Conservation (phyloP, 2,329 filamentous ascomycete species). For the Aspergillus carbonarius region DNA sequence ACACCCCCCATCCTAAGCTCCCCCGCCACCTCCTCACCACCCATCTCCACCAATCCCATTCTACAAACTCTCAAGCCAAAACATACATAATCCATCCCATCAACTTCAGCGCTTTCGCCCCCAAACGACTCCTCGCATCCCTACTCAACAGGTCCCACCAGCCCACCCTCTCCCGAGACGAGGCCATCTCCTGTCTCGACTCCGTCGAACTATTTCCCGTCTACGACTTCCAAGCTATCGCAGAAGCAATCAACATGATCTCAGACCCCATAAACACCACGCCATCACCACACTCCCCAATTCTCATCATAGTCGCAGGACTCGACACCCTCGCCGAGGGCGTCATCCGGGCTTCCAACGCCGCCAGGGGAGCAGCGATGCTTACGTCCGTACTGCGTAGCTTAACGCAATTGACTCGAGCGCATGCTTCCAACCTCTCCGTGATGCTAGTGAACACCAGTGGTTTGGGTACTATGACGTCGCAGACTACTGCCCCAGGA, state of each 20-base stretch:
- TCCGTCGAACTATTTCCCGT: constrained; percentile 36
- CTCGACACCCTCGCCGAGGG: constrained; percentile 39
- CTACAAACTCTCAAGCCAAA: constrained; percentile 15
- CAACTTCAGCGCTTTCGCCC: constrained; percentile 31
- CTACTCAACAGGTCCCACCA: constrained; percentile 19
- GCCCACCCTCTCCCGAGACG: constrained; percentile 21
- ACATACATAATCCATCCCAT: constrained; percentile 38
- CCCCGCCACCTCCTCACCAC: constrained; percentile 31
- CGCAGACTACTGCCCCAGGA: not conserved
- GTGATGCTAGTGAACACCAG: constrained; percentile 40
- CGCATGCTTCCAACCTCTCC: constrained; percentile 29
- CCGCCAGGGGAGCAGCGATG: constrained; percentile 34
- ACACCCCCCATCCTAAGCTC: constrained; percentile 19
- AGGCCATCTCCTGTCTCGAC: constrained; percentile 34
- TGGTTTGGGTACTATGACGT: constrained; percentile 25
- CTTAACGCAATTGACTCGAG: constrained; percentile 34
- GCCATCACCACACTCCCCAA: not conserved
- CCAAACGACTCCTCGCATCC: constrained; percentile 29
- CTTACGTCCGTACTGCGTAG: constrained; percentile 33
- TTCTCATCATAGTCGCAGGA: constrained; percentile 31
- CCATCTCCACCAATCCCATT: constrained; percentile 15
- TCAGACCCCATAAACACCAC: constrained; percentile 18
- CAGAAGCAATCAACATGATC: constrained; percentile 33
- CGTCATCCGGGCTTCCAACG: constrained; percentile 39
- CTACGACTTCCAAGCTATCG: constrained; percentile 30